phyloP scores from a whole-genome alignment of 805 yeast genomes.

The Sugiyamaella boreocaroliniensis region DNA sequence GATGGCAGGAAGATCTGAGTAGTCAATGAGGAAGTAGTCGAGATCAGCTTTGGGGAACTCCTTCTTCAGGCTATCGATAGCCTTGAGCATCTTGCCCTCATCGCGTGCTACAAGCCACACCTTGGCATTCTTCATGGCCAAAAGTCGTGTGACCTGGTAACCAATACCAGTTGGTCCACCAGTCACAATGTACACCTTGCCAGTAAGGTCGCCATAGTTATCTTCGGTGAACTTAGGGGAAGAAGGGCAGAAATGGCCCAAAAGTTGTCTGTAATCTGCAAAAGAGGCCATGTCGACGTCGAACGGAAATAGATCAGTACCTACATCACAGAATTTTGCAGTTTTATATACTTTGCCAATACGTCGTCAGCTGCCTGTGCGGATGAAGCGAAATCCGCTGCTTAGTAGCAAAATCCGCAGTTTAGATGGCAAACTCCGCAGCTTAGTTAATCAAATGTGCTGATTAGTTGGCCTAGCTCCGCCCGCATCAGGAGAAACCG shows the following conservation, averaged over 20 bases:
- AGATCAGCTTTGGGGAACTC: constrained; percentile 22
- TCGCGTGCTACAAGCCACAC: constrained; percentile 36
- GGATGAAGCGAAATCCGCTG: too few species aligned
- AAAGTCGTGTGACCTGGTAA: constrained; percentile 29
- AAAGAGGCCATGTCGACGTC: constrained; percentile 2
- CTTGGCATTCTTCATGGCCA: constrained; percentile 31
- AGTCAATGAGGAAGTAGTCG: constrained; percentile 17
- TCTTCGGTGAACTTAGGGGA: constrained; percentile 22
- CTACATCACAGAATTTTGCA: too few species aligned
- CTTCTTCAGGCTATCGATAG: constrained; percentile 26
- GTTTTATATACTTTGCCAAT: too few species aligned
- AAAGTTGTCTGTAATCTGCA: background rate
- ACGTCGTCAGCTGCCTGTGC: too few species aligned
- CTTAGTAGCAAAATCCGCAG: too few species aligned
- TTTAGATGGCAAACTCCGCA: too few species aligned
- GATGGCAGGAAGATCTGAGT: constrained; percentile 38
- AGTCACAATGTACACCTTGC: constrained; percentile 31
- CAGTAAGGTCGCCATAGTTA: constrained; percentile 31
- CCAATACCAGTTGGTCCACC: constrained; percentile 36
- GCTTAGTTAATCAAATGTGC: too few species aligned
- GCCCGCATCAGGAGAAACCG: too few species aligned
- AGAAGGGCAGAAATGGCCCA: constrained; percentile 3
- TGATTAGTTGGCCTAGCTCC: too few species aligned
- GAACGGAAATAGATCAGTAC: too few species aligned
- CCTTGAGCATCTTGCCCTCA: constrained; percentile 28